These are phyloP conservation scores for Phragmites australis DNA, from an alignment of 176 grass and related monocot species.

Conservation along the genomic window DNA sequence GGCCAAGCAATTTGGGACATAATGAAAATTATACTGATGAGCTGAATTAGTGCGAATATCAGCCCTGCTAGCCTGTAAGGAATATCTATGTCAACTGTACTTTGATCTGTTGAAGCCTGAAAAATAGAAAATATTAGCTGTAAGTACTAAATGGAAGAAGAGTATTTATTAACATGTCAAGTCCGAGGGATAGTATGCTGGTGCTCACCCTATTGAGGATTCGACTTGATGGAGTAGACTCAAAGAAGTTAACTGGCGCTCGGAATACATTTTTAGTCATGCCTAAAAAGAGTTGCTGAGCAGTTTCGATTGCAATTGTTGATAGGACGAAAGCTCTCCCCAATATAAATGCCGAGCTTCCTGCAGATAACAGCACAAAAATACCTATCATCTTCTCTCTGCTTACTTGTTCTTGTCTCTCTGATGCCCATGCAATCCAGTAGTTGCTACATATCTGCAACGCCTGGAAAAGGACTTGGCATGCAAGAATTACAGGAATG, in stretches of 20 bases:
- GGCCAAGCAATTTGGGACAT: conserved; percentile 95
- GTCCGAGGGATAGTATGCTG: conserved; percentile 11
- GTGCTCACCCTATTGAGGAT: conserved; percentile 82
- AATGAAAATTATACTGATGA: conserved; percentile 75
- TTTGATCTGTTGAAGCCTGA: conserved; percentile 89
- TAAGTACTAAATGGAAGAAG: neutral
- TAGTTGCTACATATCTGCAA: conserved; percentile 92
- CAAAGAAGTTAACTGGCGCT: conserved; percentile 81
- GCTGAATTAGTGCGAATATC: conserved; percentile 83
- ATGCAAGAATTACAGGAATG: conserved; percentile 63
- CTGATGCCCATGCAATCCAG: conserved; percentile 88
- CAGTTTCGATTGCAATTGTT: conserved; percentile 79
- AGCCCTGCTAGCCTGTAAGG: conserved; percentile 88
- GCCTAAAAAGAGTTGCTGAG: conserved; percentile 67
- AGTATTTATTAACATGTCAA: conserved; percentile 2
- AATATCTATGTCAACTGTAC: conserved; percentile 81
- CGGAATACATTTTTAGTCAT: conserved; percentile 70
- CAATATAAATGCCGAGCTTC: conserved; percentile 78
- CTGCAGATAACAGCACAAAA: conserved; percentile 67
- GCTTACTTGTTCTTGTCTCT: conserved; percentile 57
- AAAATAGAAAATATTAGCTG: conserved; percentile 27
- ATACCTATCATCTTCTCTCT: conserved; percentile 69
- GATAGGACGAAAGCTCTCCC: conserved; percentile 73
- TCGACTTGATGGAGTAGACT: conserved; percentile 74
- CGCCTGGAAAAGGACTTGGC: conserved; percentile 76